Evolutionary conservation across 805 yeast species (phyloP).

Genomic region (Starmerella vaccinii): DNA sequence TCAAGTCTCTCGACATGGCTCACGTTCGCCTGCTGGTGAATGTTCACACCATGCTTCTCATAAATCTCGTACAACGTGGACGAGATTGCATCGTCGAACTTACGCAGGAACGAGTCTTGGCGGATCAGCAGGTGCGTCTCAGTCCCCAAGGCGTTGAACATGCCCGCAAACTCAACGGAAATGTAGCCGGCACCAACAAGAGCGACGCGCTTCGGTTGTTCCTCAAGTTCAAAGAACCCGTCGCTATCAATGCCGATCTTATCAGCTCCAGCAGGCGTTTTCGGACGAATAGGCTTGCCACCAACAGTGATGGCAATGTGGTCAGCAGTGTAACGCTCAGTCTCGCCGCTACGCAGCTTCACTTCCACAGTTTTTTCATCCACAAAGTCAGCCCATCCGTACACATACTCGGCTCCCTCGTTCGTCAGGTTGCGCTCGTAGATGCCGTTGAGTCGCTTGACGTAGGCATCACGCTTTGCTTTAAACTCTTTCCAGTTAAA

Average conservation of each 20-base stretch:
- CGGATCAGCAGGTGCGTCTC: conserved; percentile 82
- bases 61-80: conserved; percentile 71
- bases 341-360: conserved; percentile 49
- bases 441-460: conserved; percentile 79
- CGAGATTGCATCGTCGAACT: conserved; percentile 75
- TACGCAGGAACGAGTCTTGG: conserved; percentile 81
- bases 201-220: conserved; percentile 86
- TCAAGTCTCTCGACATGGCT: conserved; percentile 37
- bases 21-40: conserved; percentile 54
- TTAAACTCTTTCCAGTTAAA: conserved; percentile 81
- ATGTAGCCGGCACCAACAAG: conserved; percentile 97
- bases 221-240: conserved; percentile 72
- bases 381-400: conserved; percentile 75
- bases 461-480: conserved; percentile 83
- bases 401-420: conserved; percentile 79
- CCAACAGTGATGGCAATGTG: conserved; percentile 87
- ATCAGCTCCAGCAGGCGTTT: conserved; percentile 68
- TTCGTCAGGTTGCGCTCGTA: conserved; percentile 77
- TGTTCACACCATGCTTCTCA: conserved; percentile 66
- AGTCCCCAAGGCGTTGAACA: conserved; percentile 77
- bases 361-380: conserved; percentile 56
- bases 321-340: conserved; percentile 61
- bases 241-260: conserved; percentile 70
- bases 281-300: conserved; percentile 68
- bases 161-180: conserved; percentile 92